These are phyloP conservation scores for Aphanocladium album DNA, from an alignment of 2,329 filamentous ascomycete genomes.

Conservation along the genomic window DNA sequence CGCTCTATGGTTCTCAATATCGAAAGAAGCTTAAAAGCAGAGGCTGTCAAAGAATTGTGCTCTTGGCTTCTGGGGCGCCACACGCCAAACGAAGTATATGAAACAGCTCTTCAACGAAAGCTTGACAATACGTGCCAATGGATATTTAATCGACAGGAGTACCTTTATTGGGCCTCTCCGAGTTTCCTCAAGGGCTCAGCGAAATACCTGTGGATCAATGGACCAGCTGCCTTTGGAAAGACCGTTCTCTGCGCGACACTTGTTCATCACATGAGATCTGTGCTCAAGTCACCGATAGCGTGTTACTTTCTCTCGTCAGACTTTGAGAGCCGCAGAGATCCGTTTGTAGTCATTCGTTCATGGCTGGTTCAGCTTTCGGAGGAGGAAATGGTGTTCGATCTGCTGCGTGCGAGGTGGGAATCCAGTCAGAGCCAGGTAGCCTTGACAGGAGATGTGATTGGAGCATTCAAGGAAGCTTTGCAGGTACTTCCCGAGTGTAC, in stretches of 20 bases:
- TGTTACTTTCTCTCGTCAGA: constrained; percentile 32
- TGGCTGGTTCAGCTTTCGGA: constrained; percentile 25
- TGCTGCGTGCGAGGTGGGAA: background rate
- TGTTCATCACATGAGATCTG: constrained; percentile 18
- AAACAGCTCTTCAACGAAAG: constrained; percentile 17
- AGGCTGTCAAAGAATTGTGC: constrained; percentile 10
- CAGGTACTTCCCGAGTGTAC: background rate
- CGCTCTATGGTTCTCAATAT: background rate
- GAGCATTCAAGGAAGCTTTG: background rate
- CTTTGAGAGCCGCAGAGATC: constrained; percentile 20
- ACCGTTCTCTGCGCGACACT: constrained; percentile 28
- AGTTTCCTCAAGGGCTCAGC: background rate
- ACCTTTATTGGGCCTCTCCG: background rate
- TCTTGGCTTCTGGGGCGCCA: constrained; percentile 16
- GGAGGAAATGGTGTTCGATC: constrained; percentile 13
- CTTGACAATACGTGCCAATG: constrained; percentile 24
- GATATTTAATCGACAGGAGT: constrained; percentile 14
- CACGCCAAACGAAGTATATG: constrained; percentile 16
- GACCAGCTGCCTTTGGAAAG: constrained; percentile 27
- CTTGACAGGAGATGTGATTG: background rate
- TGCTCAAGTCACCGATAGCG: constrained; percentile 2
- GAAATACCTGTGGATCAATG: constrained; percentile 28
- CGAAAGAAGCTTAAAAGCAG: background rate
- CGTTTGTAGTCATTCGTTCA: constrained; percentile 22
- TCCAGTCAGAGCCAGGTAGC: background rate